Percentiles rank a stretch among this genome's conserved stretches.
Evolutionary conservation across 1,284 basidiomycete species (phyloP).

Genomic region (Exobasidium rhododendri): DNA sequence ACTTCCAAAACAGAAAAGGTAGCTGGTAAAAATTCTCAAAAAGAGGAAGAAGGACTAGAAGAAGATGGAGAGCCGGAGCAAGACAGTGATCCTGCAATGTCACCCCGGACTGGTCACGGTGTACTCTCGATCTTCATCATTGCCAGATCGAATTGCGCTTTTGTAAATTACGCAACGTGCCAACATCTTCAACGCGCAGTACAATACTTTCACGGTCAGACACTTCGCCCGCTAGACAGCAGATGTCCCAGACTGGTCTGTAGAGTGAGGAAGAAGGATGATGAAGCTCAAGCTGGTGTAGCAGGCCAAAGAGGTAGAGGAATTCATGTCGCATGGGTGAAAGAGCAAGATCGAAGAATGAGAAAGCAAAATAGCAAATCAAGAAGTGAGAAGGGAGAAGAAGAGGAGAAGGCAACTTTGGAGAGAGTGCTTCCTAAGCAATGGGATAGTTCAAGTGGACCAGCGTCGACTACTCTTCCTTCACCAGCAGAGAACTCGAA

Average conservation of each 20-base stretch:
- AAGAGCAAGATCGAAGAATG: conserved; percentile 58
- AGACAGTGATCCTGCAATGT: not conserved
- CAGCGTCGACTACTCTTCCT: not conserved
- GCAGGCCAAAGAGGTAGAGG: conserved; percentile 83
- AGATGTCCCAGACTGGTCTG: conserved; percentile 78
- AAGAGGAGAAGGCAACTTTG: not conserved
- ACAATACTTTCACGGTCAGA: conserved; percentile 67
- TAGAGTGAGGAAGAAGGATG: conserved; percentile 75
- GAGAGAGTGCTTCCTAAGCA: not conserved
- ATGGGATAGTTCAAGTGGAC: not conserved
- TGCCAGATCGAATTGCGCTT: conserved; percentile 84
- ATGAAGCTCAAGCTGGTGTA: conserved; percentile 83
- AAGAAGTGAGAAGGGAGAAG: conserved; percentile 7
- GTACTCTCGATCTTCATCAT: conserved; percentile 88
- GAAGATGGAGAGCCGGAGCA: not conserved
- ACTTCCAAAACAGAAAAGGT: not conserved
- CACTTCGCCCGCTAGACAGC: conserved; percentile 66
- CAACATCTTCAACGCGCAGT: conserved; percentile 69
- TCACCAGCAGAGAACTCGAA: not conserved
- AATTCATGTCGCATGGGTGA: conserved; percentile 72
- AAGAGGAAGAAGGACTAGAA: not conserved
- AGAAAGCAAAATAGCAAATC: conserved; percentile 11
- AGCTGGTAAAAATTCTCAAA: too few species aligned
- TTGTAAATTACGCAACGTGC: conserved; percentile 78
- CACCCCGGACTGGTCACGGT: conserved; percentile 57